Evolutionary conservation across 2,329 filamentous ascomycete species (phyloP), one percentile per base, ranked within the genome.

Genomic region (Colletotrichum musicola): DNA sequence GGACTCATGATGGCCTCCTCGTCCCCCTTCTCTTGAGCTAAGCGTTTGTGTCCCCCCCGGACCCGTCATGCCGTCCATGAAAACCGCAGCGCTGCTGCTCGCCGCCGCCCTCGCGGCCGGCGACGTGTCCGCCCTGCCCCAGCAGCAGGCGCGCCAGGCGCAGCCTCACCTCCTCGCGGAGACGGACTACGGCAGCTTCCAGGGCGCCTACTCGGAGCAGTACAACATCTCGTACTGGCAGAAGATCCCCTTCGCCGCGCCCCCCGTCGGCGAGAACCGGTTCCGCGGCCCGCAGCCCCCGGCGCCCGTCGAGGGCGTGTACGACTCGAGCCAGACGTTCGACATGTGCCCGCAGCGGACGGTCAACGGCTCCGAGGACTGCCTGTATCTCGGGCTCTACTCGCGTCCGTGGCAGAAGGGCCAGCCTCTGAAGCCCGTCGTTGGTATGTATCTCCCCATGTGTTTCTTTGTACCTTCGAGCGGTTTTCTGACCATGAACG

Each of bases 281-380:
- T 91, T 90, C 73, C 84, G 88, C 60, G 86, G 83, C 0, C 88
- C 88, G 2, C 88, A 91, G 71, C 87, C 87, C 6, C 87, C 87
- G 1, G 25, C 77, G 0, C 77, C 76, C 1, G 80, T 89, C 61
- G 78, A 75, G 3, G 80, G 84, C 67, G 81, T 81, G 4, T 90
- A 90, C 74, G 77, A 89, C 74, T 87, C 87, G 2, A 81, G 84
- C 69, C 83, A 86, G 57, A 70, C 79, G 18, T 89, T 88, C 69
- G 84, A 88, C 72, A 85, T 87, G 82, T 90, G 88, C 72, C 83
- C 86, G 4, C 87, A 89, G 76, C 81, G 86, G 71, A 87, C 85
- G 0, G 85, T 85, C 12, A 87, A 86, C 50, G 84, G 84, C 13
- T 82, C 82, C 22, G 88, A 90, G 78, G 88, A 90, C 73, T 90